Base-by-base conservation (phyloP, 108 stramenopile species). In the Stephanodiscus minutulus region DNA sequence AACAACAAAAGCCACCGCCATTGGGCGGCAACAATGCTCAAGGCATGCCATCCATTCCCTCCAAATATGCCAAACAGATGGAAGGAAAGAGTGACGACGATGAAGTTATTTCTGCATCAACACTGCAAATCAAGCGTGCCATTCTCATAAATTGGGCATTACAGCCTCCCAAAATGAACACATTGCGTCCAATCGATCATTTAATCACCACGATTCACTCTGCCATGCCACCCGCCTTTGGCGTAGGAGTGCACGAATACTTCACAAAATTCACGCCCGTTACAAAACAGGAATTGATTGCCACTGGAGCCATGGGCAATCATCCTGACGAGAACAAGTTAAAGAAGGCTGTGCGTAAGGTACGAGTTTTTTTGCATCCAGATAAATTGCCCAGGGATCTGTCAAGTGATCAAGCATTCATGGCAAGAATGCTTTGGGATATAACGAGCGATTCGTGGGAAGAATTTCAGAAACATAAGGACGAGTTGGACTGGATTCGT, bases 351-450 rank as follows among this genome's bases (percentile, higher is more conserved):
- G 88, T 94, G 0, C 77, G 89, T 5, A 91, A 88, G 76, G 64
- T 91, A 13, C 89, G 93, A 17, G 87, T 94, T 58, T 94, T 94
- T 66, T 69, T 94, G 48, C 93, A 94, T 61, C 84, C 84, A 1
- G 93, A 94, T 67, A 90, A 90, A 65, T 76, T 91, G 12, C 93
- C 93, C 39, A 68, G 81, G 17, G 93, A 94, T 63, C 72, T 94
- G 13, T 81, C 76, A 21, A 31, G 74, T 0, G 89, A 89, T 35
- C 93, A 94, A 64, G 24, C 52, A 3, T 94, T 90, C 64, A 77
- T 89, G 66, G 85, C 84, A 47, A 86, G 88, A 49, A 82, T 94
- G 84, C 70, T 94, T 33, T 94, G 93, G 93, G 93, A 94, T 72
- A 84, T 94, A 20, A 84, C 83, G 7, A 82, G 74, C 5, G 93